phyloP scores from a whole-genome alignment of 805 yeast genomes.

The Grigorovia humatica region DNA sequence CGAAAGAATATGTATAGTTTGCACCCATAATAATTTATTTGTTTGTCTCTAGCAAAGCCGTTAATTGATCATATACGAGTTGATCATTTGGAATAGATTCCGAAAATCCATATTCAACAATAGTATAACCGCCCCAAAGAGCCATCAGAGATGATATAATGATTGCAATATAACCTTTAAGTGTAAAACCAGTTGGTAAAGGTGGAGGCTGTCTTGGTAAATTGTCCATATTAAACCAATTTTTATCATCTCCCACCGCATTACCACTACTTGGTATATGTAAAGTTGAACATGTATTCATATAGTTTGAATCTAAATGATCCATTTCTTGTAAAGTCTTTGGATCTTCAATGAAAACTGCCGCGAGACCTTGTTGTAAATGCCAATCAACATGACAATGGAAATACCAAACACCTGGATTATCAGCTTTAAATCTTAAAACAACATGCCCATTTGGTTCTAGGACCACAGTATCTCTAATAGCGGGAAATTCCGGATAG shows the following conservation, averaged over 20 bases:
- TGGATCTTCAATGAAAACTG: slow-evolving; percentile 65
- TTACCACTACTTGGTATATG: slow-evolving; percentile 46
- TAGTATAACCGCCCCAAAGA: slow-evolving; percentile 48
- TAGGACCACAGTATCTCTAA: slow-evolving; percentile 63
- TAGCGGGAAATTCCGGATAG: slow-evolving; percentile 49
- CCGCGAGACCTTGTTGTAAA: slow-evolving; percentile 70
- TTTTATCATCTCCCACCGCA: slow-evolving; percentile 56
- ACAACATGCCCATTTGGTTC: slow-evolving; percentile 61
- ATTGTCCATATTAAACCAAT: slow-evolving; percentile 49
- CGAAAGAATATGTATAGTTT: too few relatives aligned
- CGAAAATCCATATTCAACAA: slow-evolving; percentile 54
- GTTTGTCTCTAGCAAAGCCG: slow-evolving; percentile 6
- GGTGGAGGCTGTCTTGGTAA: slow-evolving; percentile 51
- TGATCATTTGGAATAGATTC: slow-evolving; percentile 46
- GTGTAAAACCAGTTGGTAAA: slow-evolving; percentile 61
- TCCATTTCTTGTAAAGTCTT: slow-evolving; percentile 36
- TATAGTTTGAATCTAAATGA: slow-evolving; percentile 38
- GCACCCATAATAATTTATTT: background rate
- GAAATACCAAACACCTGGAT: slow-evolving; percentile 92
- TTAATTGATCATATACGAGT: slow-evolving; percentile 32
- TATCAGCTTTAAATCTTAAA: slow-evolving; percentile 64
- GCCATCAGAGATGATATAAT: slow-evolving; percentile 44
- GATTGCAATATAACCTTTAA: slow-evolving; percentile 59
- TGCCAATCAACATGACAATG: slow-evolving; percentile 90
- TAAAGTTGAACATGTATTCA: slow-evolving; percentile 38